Conservation (phyloP, 2,329 filamentous ascomycete genomes). For the Penicillium sclerotigenum region DNA sequence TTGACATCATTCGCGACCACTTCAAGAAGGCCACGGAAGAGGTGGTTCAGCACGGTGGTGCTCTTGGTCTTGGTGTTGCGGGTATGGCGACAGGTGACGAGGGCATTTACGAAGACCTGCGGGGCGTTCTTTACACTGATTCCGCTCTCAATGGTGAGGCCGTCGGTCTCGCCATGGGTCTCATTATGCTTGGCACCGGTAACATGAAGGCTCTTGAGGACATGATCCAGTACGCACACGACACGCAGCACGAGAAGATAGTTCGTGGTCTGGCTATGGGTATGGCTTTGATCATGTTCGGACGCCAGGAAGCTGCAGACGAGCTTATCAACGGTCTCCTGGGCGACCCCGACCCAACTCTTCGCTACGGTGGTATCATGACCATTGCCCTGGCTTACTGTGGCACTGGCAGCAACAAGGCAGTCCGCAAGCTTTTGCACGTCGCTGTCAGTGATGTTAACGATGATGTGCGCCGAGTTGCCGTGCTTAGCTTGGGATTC, state of each 20-base stretch:
- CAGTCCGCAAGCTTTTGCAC: conserved; percentile 90
- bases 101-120: conserved; percentile 86
- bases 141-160: conserved; percentile 96
- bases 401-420: conserved; percentile 97
- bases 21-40: conserved; percentile 58
- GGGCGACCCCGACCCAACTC: conserved; percentile 86
- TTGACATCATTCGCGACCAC: conserved; percentile 47
- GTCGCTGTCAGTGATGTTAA: conserved; percentile 97
- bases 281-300: conserved; percentile 98
- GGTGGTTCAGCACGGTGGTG: conserved; percentile 94
- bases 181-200: conserved; percentile 98
- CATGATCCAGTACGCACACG: conserved; percentile 96
- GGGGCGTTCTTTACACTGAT: conserved; percentile 83
- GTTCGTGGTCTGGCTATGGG: conserved; percentile 91
- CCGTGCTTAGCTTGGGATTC: conserved; percentile 96
- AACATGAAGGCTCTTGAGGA: conserved; percentile 90
- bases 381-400: conserved; percentile 98
- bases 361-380: conserved; percentile 97
- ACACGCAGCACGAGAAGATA: conserved; percentile 98
- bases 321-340: conserved; percentile 90
- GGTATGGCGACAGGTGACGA: conserved; percentile 95
- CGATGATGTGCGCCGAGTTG: conserved; percentile 91
- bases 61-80: conserved; percentile 89
- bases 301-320: conserved; percentile 89
- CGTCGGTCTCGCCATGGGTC: conserved; percentile 90